Conservation (phyloP, 441 rosid genomes). For the Flueggea neowawraea region DNA sequence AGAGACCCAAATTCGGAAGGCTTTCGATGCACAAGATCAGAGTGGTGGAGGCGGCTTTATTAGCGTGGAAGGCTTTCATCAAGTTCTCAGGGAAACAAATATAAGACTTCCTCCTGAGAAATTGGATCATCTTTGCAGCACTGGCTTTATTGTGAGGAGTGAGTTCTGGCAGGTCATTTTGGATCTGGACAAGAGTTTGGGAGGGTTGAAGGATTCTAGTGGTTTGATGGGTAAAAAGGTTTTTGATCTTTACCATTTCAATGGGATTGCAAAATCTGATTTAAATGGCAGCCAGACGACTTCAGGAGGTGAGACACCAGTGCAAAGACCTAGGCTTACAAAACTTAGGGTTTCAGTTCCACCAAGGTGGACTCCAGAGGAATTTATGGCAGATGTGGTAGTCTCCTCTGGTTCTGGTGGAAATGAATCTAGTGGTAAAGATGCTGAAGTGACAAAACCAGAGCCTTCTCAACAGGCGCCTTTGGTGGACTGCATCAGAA, state of each 20-base stretch:
- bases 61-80: slow-evolving; percentile 89
- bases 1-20: slow-evolving; percentile 81
- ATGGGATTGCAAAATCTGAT: slow-evolving; percentile 96
- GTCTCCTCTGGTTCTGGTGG: slow-evolving; percentile 39
- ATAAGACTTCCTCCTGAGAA: slow-evolving; percentile 67
- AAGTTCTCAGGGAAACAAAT: slow-evolving; percentile 61
- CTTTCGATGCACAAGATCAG: slow-evolving; percentile 92
- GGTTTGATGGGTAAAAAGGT: slow-evolving; percentile 97
- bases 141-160: slow-evolving; percentile 93
- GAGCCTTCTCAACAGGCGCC: slow-evolving; percentile 88
- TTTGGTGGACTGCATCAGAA: slow-evolving; percentile 87
- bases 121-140: slow-evolving; percentile 62
- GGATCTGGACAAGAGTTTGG: slow-evolving; percentile 69
- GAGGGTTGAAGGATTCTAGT: slow-evolving; percentile 87
- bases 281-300: slow-evolving; percentile 59
- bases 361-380: slow-evolving; percentile 98
- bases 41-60: slow-evolving; percentile 99
- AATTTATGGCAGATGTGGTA: slow-evolving; percentile 67
- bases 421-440: slow-evolving; percentile 36
- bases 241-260: slow-evolving; percentile 91
- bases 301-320: slow-evolving; percentile 47
- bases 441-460: slow-evolving; percentile 54
- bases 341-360: slow-evolving; percentile 91
- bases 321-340: slow-evolving; percentile 92
- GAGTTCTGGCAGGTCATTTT: slow-evolving; percentile 94